Base-by-base conservation (phyloP, 176 grass and related monocot genomes). In the Oryza glaberrima region DNA sequence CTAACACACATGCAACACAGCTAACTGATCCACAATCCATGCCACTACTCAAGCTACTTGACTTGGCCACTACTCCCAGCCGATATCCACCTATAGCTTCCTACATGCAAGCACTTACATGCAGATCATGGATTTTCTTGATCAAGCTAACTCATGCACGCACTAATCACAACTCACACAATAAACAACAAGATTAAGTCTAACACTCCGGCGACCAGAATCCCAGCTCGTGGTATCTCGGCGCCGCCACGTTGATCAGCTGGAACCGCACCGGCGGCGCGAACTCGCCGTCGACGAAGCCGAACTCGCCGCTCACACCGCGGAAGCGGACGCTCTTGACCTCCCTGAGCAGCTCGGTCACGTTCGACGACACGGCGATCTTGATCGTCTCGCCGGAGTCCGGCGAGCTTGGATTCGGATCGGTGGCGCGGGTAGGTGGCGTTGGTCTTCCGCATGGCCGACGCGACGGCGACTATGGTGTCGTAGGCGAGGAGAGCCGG, bases 401-500 rank as follows among this genome's bases (percentile, higher is more conserved):
- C 35, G 16, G 1, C 16, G 35, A 9, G 6, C 19, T 70, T 19
- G 32, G 6, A 38, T 6, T 70, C 9, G 32, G 6, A 38, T 6
- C 6, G 11, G 48, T 51, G 17, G 67, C 65, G 32, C 0, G 14
- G 3, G 22, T 22, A 22, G 17, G 67, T n/a, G 16, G 67, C 8
- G 35, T 70, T 70, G 35, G 41, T n/a, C 30, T 41, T 70, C 17
- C 8, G 67, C 67, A 12, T 41, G 40, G 40, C 6, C 40, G 40
- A 41, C 7, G 40, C 40, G 40, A 71, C 68, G 68, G 68, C 68
- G 3, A 9, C 19, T 5, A 70, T 43, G 68, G 68, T 43, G 68
- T 70, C 68, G 36, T 70, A 70, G 36, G 68, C 35, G 68, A 70
- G 68, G 17, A 70, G 68, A 41, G 68, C 35, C 17, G 35, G 35